Conservation (phyloP, 306 rosid genomes). For the Hylodesmum podocarpum region DNA sequence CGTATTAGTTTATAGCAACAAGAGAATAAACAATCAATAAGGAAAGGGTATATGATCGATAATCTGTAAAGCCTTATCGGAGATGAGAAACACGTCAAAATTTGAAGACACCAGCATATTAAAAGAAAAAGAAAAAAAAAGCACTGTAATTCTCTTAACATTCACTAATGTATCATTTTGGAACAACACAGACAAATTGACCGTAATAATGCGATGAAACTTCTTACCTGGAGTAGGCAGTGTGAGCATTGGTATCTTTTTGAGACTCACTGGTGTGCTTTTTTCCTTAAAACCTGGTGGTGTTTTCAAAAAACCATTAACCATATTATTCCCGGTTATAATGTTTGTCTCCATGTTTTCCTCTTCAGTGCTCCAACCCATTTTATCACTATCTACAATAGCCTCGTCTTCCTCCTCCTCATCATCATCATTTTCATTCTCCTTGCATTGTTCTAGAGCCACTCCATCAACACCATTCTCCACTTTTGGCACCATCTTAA, state of each 20-base stretch:
- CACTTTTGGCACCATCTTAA: conserved; percentile 22
- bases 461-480: conserved; percentile 16
- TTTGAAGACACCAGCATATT: not conserved
- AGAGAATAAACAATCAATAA: conserved; percentile 10
- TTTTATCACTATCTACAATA: conserved; percentile 35
- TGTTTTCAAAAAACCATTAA: not conserved
- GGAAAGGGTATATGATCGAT: not conserved
- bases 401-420: conserved; percentile 36
- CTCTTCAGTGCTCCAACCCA: conserved; percentile 44
- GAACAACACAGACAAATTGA: not conserved
- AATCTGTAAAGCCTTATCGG: not conserved
- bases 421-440: conserved; percentile 5
- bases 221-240: conserved; percentile 31
- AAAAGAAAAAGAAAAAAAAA: not conserved
- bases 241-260: not conserved
- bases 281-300: conserved; percentile 9
- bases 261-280: not conserved
- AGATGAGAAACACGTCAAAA: not conserved
- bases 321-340: not conserved
- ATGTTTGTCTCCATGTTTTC: conserved; percentile 23
- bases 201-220: not conserved
- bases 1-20: conserved; percentile 5
- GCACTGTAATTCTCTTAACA: not conserved
- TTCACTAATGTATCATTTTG: not conserved
- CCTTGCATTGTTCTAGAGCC: conserved; percentile 6